Percentiles rank a stretch among this genome's conserved stretches.
Conservation (phyloP, 1,139 yeast genomes). For the Scheffersomyces quercinus region DNA sequence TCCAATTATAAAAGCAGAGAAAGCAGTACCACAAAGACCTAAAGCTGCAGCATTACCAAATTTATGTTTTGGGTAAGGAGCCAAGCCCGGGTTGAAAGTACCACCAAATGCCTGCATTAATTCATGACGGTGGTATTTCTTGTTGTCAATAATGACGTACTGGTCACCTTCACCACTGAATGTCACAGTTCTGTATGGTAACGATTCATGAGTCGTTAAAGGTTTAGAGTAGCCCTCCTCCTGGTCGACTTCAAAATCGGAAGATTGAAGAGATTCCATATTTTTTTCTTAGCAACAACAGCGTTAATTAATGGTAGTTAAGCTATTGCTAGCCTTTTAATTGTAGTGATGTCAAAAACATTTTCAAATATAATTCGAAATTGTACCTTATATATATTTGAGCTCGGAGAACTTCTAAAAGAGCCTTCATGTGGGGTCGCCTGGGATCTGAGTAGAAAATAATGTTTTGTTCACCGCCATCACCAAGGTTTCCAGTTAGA, state of each 20-base stretch:
- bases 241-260: neutral
- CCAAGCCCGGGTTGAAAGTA: constrained; percentile 27
- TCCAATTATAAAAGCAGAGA: neutral
- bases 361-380: no score
- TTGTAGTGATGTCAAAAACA: no score
- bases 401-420: no score
- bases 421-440: no score
- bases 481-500: no score
- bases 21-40: neutral
- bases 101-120: constrained; percentile 42
- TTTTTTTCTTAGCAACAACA: neutral
- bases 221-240: neutral
- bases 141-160: constrained; percentile 29
- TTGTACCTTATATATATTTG: no score
- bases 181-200: neutral
- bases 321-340: no score
- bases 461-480: no score
- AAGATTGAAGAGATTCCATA: neutral
- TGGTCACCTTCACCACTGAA: constrained; percentile 24
- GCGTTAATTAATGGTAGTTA: neutral
- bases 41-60: constrained; percentile 1
- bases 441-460: no score
- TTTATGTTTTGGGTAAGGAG: constrained; percentile 1
- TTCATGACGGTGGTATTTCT: constrained; percentile 30
- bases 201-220: neutral